Conservation (phyloP, 2,329 filamentous ascomycete genomes). For the Diaporthe aspalathi region DNA sequence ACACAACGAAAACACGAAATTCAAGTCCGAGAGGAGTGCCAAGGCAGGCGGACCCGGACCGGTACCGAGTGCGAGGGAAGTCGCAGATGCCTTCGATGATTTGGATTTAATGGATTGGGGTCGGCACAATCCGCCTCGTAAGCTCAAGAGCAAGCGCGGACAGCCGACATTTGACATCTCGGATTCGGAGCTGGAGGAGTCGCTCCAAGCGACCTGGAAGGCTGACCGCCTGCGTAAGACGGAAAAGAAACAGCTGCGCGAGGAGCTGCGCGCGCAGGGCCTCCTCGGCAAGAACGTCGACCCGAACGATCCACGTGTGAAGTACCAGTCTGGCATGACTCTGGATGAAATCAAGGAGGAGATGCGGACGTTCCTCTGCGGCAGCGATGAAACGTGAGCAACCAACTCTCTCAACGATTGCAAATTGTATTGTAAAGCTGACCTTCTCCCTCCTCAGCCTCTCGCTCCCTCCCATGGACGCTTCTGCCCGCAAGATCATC, state of each 20-base stretch:
- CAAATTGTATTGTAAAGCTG: slow-evolving; percentile 26
- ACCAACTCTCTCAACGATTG: too few species aligned
- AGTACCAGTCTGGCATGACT: slow-evolving; percentile 79
- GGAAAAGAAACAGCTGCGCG: slow-evolving; percentile 75
- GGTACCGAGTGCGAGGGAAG: slow-evolving; percentile 53
- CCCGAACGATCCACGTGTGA: slow-evolving; percentile 71
- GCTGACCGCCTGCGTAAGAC: slow-evolving; percentile 80
- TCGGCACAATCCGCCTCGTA: slow-evolving; percentile 70
- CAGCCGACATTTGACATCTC: slow-evolving; percentile 65
- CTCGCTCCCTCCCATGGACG: slow-evolving; percentile 85
- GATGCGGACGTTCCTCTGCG: slow-evolving; percentile 76
- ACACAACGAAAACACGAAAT: background rate
- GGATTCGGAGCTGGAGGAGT: slow-evolving; percentile 74
- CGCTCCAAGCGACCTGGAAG: slow-evolving; percentile 69
- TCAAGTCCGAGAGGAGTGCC: background rate
- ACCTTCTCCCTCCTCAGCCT: slow-evolving; percentile 61
- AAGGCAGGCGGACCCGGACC: slow-evolving; percentile 8
- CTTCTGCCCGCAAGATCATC: slow-evolving; percentile 78
- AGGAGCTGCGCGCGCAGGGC: slow-evolving; percentile 74
- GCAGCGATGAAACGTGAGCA: slow-evolving; percentile 71
- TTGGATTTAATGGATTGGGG: slow-evolving; percentile 90
- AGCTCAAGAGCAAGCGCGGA: slow-evolving; percentile 69
- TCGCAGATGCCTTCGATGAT: slow-evolving; percentile 68
- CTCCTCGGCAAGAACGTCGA: slow-evolving; percentile 70
- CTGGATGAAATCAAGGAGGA: slow-evolving; percentile 78